Evolutionary conservation across 1,139 yeast species (phyloP), one percentile per base, ranked within the genome.

Genomic region (Magnusiomyces ingens): DNA sequence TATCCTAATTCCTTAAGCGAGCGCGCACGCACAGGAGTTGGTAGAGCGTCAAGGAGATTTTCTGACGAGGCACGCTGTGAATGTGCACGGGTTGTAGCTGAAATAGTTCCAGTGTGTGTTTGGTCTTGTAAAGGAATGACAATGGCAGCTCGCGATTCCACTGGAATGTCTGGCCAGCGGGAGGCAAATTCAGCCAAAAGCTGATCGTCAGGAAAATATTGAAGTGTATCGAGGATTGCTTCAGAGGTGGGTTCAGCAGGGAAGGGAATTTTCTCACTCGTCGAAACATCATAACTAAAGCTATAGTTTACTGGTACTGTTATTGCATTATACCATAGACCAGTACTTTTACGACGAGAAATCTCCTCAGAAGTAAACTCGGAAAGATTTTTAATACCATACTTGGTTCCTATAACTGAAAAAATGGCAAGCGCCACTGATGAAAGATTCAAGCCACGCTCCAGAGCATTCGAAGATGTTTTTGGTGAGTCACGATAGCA

Each of bases 401-500:
- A 38, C 8, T 52, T 52, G 2, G 53, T 50, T 8, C 63, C 63
- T n/a, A 64, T 54, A 2, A 59, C 59, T 22, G 58, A 55, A 19
- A 66, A 50, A 3, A 60, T 47, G 2, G 64, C 62, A 8, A 61
- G 57, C 6, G 61, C 50, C 12, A 64, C 53, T 38, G 62, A 54
- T 10, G 61, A 50, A 18, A 62, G 50, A 4, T 60, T 61, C 10
- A 58, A 52, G 0, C 63, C 65, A 48, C 63, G 66, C 40, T 57
- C 59, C 26, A 58, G 52, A 1, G 58, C 43, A 47, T 55, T 22
- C 10, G 26, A 19, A 32, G 46, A 36, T 22, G 26, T 37, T 35
- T 15, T 37, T 13, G 35, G 49, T 18, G 42, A 18, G 45, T 15
- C 53, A 44, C 18, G 18, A 19, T 17, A 4, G 8, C 13, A 6